Conservation (phyloP, 495 filamentous ascomycete species). For the Lentithecium fluviatile region DNA sequence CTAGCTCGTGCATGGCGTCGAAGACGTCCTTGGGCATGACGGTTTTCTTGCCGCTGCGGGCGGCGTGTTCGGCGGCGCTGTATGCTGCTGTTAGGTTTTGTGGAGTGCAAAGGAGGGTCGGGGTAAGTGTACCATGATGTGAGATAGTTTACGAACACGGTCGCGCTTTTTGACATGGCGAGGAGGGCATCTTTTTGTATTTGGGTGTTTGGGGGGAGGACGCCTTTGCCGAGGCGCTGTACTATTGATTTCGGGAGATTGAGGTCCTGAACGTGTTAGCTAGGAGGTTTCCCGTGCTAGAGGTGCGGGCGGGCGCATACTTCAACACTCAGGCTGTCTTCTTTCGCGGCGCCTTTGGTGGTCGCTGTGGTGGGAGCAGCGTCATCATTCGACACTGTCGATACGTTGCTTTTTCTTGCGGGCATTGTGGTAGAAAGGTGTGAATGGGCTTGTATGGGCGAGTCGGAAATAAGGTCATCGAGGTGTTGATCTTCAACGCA, state of each 20-base stretch:
- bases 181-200: conserved; percentile 91
- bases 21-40: conserved; percentile 83
- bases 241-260: conserved; percentile 92
- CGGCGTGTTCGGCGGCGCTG: conserved; percentile 76
- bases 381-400: conserved; percentile 26
- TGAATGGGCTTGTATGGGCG: background rate
- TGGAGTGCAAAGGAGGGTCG: background rate
- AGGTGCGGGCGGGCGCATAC: conserved; percentile 23
- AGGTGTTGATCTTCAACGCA: background rate
- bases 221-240: conserved; percentile 86
- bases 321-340: conserved; percentile 43
- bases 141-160: conserved; percentile 90
- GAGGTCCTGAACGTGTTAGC: conserved; percentile 65
- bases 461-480: background rate
- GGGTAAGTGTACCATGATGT: conserved; percentile 73
- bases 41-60: conserved; percentile 70
- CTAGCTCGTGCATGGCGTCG: conserved; percentile 74
- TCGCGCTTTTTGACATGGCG: conserved; percentile 88
- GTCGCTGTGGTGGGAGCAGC: too few relatives aligned
- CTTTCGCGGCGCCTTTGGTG: conserved; percentile 17
- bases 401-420: conserved; percentile 43
- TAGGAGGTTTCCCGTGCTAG: background rate
- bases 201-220: conserved; percentile 93
- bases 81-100: background rate
- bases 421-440: conserved; percentile 35